These are phyloP conservation scores for Fraxinus dipetala DNA, from an alignment of 305 asterid genomes.

Conservation along the genomic window DNA sequence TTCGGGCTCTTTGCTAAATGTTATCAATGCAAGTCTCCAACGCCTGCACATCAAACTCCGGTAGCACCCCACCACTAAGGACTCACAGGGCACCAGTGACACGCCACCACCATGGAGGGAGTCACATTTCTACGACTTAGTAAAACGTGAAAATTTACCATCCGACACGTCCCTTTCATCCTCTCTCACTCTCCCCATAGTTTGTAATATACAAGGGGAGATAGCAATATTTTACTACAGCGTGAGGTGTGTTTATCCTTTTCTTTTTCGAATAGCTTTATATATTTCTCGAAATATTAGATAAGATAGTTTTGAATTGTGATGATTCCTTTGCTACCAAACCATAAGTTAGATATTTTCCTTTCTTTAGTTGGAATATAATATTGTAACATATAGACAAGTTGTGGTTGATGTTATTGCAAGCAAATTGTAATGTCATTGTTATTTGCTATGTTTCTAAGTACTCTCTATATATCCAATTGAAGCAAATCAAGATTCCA, in stretches of 20 bases:
- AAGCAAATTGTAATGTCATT: constrained; percentile 14
- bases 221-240: constrained; percentile 28
- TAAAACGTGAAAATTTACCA: neutral
- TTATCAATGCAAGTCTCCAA: constrained; percentile 50
- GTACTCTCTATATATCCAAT: neutral
- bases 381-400: constrained; percentile 3
- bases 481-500: neutral
- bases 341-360: constrained; percentile 5
- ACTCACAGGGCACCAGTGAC: constrained; percentile 6
- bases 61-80: constrained; percentile 27
- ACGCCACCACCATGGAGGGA: neutral
- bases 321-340: constrained; percentile 30
- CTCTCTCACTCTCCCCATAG: neutral
- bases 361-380: neutral
- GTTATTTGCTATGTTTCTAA: constrained; percentile 14
- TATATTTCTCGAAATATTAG: constrained; percentile 24
- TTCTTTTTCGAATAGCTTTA: neutral
- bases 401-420: neutral
- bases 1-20: constrained; percentile 63
- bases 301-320: constrained; percentile 42
- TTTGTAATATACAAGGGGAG: constrained; percentile 43
- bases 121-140: neutral
- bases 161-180: neutral
- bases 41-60: constrained; percentile 21
- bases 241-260: constrained; percentile 28